Evolutionary conservation across 345 rosid genomes (phyloP).

Genomic region (Salix caprea): DNA sequence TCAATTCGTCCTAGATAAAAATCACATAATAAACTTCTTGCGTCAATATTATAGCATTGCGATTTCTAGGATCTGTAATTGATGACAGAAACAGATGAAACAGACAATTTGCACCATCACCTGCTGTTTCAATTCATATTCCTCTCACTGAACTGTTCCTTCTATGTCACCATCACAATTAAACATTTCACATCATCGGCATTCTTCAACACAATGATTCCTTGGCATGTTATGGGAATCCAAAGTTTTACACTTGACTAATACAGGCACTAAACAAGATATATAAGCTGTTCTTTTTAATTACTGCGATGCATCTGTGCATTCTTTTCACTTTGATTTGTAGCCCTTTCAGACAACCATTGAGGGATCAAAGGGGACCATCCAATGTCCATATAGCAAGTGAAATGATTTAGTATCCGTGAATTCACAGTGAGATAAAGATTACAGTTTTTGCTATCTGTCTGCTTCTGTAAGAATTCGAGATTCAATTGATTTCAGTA

Average conservation of each 20-base stretch:
- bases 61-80: not conserved
- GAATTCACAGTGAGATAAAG: not conserved
- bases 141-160: not conserved
- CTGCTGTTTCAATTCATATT: not conserved
- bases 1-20: too few species aligned
- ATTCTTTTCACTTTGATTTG: not conserved
- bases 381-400: not conserved
- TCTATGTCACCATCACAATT: not conserved
- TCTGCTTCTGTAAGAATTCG: not conserved
- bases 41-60: not conserved
- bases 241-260: not conserved
- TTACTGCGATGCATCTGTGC: not conserved
- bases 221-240: constrained; percentile 15
- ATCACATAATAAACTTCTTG: too few species aligned
- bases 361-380: not conserved
- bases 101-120: not conserved
- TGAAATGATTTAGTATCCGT: not conserved
- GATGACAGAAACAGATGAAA: not conserved
- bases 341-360: not conserved
- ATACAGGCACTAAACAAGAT: not conserved
- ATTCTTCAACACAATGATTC: constrained; percentile 3
- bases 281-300: not conserved
- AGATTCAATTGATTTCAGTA: too few species aligned
- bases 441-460: not conserved
- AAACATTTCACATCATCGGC: not conserved